Conservation (phyloP, 2,329 filamentous ascomycete species). For the Fusarium bulbicola region DNA sequence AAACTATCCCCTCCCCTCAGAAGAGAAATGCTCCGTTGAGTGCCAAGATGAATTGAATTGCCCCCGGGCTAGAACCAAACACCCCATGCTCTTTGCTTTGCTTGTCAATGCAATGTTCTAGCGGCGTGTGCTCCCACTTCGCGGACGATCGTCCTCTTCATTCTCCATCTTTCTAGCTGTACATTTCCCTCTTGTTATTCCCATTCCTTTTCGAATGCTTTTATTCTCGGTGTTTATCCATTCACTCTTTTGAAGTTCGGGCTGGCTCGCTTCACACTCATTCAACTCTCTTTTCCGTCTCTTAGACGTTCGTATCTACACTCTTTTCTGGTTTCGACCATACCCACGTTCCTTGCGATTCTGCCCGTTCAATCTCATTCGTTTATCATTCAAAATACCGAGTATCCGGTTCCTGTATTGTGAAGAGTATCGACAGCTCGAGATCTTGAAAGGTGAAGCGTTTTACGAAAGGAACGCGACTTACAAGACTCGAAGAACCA, state of each 20-base stretch:
- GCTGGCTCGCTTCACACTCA: constrained; percentile 38
- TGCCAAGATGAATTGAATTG: constrained; percentile 24
- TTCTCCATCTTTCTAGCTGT: constrained; percentile 24
- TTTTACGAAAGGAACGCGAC: constrained; percentile 13
- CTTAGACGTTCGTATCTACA: constrained; percentile 16
- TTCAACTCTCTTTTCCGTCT: constrained; percentile 12
- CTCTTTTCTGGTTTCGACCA: constrained; percentile 16
- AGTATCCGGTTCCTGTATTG: not conserved
- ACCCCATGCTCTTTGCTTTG: constrained; percentile 1
- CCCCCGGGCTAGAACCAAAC: constrained; percentile 4
- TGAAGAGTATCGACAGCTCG: not conserved
- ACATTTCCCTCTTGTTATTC: constrained; percentile 27
- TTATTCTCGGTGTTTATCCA: constrained; percentile 16
- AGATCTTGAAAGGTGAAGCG: not conserved
- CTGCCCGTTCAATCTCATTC: constrained; percentile 34
- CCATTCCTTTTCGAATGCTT: constrained; percentile 35
- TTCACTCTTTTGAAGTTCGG: constrained; percentile 32
- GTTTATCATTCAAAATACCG: constrained; percentile 16
- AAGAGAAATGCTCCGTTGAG: constrained; percentile 18
- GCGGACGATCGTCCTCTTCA: constrained; percentile 11
- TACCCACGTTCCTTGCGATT: constrained; percentile 35
- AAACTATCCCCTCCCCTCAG: constrained; percentile 7
- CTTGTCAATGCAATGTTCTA: constrained; percentile 20
- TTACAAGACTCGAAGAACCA: constrained; percentile 13
- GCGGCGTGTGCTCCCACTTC: constrained; percentile 17